Base-by-base conservation (phyloP, 805 yeast species). In the Kuraishia ogatae region DNA sequence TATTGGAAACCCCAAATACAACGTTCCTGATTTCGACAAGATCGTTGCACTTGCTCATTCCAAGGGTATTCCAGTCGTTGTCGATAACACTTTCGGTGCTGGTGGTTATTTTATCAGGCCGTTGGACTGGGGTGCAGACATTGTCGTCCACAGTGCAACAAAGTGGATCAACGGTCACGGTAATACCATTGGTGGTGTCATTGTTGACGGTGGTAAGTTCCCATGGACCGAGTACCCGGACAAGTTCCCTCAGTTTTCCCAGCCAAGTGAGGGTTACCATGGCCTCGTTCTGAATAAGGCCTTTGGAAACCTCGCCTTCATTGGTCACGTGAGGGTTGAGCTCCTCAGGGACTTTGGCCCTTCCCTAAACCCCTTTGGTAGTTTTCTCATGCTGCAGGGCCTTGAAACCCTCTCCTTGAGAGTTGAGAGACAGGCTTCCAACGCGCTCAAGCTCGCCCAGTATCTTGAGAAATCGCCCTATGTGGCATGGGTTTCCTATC, bases 121-220 rank as follows among this genome's bases (percentile, higher is more conserved):
- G 59, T 72, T 92, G 61, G 87, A 87, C 59, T 87, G 81, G 65
- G 97, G 97, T 61, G 97, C 90, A 51, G 97, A 92, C 69, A 86
- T 92, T 61, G 87, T 93, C 39, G 87, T 87, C 21, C 97, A 92
- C 71, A 91, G 97, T 58, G 97, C 97, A 55, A 92, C 98, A 57
- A 92, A 92, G 72, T 93, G 97, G 97, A 92, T 92, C 61, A 96
- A 96, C 60, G 98, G 97, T 57, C 97, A 92, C 68, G 97, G 98
- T 67, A 90, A 88, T 56, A 89, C 97, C 50, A 85, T 92, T 70
- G 97, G 87, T 54, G 98, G 98, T 77, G 88, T 85, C 54, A 78
- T 93, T 61, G 79, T 93, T 51, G 97, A 93, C 69, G 82, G 91
- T 43, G 97, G 97, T 62, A 92, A 87, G 53, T 93, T 93, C 79